Percentiles rank a stretch among this genome's conserved stretches.
These are phyloP conservation scores for Carex pumila DNA, from an alignment of 176 grass and related monocot species.

Conservation along the genomic window DNA sequence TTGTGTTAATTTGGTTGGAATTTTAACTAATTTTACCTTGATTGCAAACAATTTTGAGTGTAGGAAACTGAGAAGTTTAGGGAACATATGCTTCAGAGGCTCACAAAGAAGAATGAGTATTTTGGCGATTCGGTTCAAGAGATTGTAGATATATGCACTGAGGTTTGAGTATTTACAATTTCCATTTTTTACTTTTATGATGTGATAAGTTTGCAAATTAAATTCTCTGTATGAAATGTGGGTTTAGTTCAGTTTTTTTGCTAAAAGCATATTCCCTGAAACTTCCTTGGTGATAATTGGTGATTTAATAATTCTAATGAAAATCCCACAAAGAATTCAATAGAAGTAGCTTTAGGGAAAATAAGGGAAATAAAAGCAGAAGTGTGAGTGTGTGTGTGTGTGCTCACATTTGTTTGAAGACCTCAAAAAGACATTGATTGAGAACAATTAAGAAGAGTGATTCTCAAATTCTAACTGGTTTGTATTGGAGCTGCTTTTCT, in stretches of 20 bases:
- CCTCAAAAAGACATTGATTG: not conserved
- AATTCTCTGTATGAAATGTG: not conserved
- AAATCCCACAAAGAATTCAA: not conserved
- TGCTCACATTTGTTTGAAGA: not conserved
- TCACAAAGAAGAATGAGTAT: slow-evolving; percentile 69
- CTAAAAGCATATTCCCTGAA: not conserved
- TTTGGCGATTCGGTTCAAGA: slow-evolving; percentile 67
- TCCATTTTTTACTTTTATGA: not conserved
- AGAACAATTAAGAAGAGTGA: not conserved
- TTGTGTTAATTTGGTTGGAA: not conserved
- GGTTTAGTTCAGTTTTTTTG: not conserved
- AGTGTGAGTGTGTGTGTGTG: not conserved
- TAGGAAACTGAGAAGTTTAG: slow-evolving; percentile 80
- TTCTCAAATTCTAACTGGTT: too few relatives aligned
- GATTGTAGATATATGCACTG: slow-evolving; percentile 78
- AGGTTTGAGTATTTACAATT: slow-evolving; percentile 30
- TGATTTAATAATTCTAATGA: not conserved
- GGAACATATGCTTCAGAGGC: slow-evolving; percentile 65
- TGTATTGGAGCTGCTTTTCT: not conserved
- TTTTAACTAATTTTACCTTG: not conserved
- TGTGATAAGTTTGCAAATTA: not conserved
- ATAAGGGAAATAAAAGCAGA: not conserved
- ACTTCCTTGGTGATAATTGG: not conserved
- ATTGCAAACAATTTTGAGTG: not conserved
- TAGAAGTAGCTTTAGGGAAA: not conserved